A percentile compares a stretch with the other conserved stretches of the same genome.
phyloP scores from a whole-genome alignment of 73 alveolate species.

The Paramecium octaurelia region DNA sequence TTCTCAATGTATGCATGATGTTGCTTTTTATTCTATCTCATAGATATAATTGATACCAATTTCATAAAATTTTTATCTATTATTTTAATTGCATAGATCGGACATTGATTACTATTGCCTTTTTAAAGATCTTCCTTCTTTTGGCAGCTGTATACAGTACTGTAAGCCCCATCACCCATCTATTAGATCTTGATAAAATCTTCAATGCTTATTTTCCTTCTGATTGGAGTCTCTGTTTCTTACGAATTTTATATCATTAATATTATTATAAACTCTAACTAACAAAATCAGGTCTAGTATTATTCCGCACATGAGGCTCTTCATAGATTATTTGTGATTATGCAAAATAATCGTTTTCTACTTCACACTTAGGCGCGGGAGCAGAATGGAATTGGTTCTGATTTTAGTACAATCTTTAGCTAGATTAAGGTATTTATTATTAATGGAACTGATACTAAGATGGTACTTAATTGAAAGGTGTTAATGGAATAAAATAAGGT shows the following conservation, averaged over 20 bases:
- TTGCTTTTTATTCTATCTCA: background rate
- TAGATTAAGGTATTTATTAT: background rate
- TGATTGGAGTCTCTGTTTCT: background rate
- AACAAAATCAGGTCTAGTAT: conserved; percentile 11
- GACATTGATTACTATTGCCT: background rate
- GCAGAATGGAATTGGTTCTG: background rate
- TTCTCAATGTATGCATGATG: conserved; percentile 51
- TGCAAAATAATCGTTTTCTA: background rate
- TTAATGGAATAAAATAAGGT: background rate
- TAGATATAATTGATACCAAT: background rate
- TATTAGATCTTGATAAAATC: background rate
- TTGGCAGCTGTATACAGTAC: background rate
- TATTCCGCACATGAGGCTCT: background rate
- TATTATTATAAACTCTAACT: conserved; percentile 13
- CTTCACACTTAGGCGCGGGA: background rate
- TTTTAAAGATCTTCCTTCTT: background rate
- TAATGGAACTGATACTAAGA: background rate
- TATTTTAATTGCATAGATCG: conserved; percentile 4
- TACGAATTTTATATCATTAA: background rate
- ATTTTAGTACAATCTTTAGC: background rate
- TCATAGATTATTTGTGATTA: background rate
- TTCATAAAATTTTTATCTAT: background rate
- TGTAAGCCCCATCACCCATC: background rate
- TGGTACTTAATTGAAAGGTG: background rate
- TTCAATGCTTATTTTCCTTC: background rate